Evolutionary conservation across 73 alveolate species (phyloP).

Genomic region (Breviolum minutum): DNA sequence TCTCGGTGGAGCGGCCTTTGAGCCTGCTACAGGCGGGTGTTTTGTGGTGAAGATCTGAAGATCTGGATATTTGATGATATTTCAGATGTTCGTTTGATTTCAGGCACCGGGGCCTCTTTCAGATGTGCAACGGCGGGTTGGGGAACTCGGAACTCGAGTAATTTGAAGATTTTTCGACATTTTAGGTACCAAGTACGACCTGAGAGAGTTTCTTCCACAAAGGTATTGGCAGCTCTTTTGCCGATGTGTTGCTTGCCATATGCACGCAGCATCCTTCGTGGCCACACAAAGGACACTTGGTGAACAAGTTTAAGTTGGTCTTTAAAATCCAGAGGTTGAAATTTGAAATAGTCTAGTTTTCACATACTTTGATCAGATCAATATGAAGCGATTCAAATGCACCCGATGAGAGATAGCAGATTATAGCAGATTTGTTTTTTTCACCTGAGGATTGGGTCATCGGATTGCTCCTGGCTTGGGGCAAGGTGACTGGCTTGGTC

Average conservation of each 20-base stretch:
- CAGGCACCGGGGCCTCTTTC: slow-evolving; percentile 93
- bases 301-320: background rate
- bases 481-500: slow-evolving; percentile 28
- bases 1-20: slow-evolving; percentile 93
- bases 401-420: background rate
- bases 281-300: slow-evolving; percentile 35
- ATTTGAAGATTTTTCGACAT: background rate
- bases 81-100: background rate
- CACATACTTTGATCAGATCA: too few species aligned
- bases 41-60: background rate
- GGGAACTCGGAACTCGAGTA: background rate
- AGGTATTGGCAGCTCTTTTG: slow-evolving; percentile 83
- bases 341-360: background rate
- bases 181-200: too few species aligned
- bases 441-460: slow-evolving; percentile 70
- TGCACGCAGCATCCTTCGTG: slow-evolving; percentile 76
- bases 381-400: background rate
- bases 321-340: background rate
- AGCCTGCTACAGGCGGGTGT: slow-evolving; percentile 52
- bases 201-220: background rate
- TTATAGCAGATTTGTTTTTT: too few species aligned
- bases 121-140: slow-evolving; percentile 63
- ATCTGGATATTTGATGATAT: background rate
- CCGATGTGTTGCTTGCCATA: slow-evolving; percentile 94
- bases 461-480: slow-evolving; percentile 75